These are phyloP conservation scores for Backusella parvicylindrica DNA, from an alignment of 192 early-diverging fungal genomes.

Conservation along the genomic window DNA sequence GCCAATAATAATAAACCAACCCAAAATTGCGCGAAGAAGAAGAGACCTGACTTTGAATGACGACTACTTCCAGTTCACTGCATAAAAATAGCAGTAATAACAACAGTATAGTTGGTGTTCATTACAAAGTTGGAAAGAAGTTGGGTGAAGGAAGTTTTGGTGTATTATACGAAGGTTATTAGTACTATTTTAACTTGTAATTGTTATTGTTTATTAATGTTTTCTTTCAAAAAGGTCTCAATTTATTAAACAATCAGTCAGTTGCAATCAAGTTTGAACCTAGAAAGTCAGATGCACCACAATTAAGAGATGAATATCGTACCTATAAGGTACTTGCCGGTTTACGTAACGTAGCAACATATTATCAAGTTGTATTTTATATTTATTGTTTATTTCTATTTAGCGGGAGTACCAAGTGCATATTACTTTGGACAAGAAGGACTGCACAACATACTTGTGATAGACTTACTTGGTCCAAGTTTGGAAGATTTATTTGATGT, in stretches of 20 bases:
- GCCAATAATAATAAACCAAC: background rate
- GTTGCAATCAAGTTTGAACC: slow-evolving; percentile 97
- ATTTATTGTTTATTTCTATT: background rate
- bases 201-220: background rate
- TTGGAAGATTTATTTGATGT: slow-evolving; percentile 97
- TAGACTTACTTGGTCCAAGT: slow-evolving; percentile 91
- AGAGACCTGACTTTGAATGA: background rate
- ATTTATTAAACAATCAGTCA: slow-evolving; percentile 85
- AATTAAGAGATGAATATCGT: slow-evolving; percentile 92
- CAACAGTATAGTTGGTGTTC: slow-evolving; percentile 88
- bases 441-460: slow-evolving; percentile 88
- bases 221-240: slow-evolving; percentile 51
- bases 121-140: slow-evolving; percentile 94
- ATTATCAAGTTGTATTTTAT: background rate
- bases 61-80: background rate
- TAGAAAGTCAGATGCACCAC: slow-evolving; percentile 94
- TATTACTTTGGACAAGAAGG: slow-evolving; percentile 98
- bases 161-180: slow-evolving; percentile 94
- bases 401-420: slow-evolving; percentile 81
- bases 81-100: slow-evolving; percentile 9
- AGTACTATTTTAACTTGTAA: background rate
- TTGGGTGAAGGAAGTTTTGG: slow-evolving; percentile 98
- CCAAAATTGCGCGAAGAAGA: background rate
- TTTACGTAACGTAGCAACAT: slow-evolving; percentile 35
- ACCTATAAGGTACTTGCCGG: slow-evolving; percentile 91